phyloP scores from a whole-genome alignment of 148 eudicot genomes.

The Talinum fruticosum region DNA sequence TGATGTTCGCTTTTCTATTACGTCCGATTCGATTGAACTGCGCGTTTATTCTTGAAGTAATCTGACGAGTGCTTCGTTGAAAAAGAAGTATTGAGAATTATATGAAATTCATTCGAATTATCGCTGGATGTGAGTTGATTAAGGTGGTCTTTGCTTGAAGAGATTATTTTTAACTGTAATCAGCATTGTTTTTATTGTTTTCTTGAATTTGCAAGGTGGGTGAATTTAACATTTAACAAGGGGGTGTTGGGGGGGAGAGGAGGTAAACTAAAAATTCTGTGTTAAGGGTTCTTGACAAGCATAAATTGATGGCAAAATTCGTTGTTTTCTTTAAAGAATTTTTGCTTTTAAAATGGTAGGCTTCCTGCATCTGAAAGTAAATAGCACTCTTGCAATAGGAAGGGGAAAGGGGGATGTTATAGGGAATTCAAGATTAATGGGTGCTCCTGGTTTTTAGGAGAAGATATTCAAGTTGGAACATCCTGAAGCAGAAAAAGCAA shows the following conservation, averaged over 20 bases:
- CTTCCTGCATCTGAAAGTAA: neutral
- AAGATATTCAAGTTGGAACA: neutral
- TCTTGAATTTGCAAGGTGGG: neutral
- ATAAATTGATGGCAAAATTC: neutral
- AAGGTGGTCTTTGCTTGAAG: neutral
- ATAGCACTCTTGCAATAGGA: neutral
- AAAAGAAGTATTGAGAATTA: neutral
- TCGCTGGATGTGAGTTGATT: neutral
- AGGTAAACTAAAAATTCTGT: neutral
- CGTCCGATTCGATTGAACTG: neutral
- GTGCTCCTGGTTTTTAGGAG: too few species aligned
- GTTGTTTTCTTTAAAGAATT: neutral
- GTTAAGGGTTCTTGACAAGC: neutral
- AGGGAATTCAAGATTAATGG: too few species aligned
- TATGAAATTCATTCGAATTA: neutral
- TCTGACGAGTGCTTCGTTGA: neutral
- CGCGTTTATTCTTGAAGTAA: neutral
- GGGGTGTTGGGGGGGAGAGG: neutral
- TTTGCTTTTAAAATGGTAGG: neutral
- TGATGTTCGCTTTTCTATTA: slow-evolving; percentile 9
- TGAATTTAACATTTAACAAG: neutral
- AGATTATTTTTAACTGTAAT: neutral
- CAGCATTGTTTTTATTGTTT: neutral
- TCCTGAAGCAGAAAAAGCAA: neutral
- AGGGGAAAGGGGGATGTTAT: neutral